Evolutionary conservation across 768 basidiomycete species (phyloP), one percentile per base, ranked within the genome.

Genomic region (Amanita inopinata): DNA sequence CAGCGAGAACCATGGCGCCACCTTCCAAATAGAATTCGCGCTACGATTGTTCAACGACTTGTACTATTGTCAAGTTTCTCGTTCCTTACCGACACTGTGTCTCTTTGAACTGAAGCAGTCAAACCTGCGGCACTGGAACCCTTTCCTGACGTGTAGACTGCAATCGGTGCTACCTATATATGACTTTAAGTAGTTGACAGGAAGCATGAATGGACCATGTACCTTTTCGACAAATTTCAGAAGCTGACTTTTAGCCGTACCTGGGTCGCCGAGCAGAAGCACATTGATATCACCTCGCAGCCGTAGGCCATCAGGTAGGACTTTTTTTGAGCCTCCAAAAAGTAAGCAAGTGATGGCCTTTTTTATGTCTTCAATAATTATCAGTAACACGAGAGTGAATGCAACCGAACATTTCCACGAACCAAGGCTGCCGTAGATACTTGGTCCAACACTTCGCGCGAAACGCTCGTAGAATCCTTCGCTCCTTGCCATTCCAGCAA

Each of bases 161-260:
- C 88, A 48, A 98, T 93, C 0, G 96, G 96, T 0, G 96, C 92
- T 35, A 97, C 93, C 86, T 90, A 44, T 5, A 34, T 4, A 35
- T 4, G 41, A 25, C 49, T 33, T 49, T 8, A 27, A 14, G 25
- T 7, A 12, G 35, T 15, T 36, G 36, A 39, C 7, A 17, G 3
- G 27, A 20, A 6, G 11, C 4, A 38, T 34, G 32, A 25, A 34
- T 19, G 31, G 12, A 40, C 53, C 20, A n/a, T n/a, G n/a, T 32
- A 83, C 71, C 81, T 98, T 99, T 60, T 99, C 96, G 9, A 98
- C 96, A 51, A 99, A 99, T 56, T 99, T 99, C 48, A 99, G 78
- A 52, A 99, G 67, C 55, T 99, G 96, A 66, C 84, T 89, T 62
- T 99, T 99, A 15, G 96, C 96, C 10, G 96, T 98, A 64, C 96